Conservation (phyloP, 768 basidiomycete genomes). For the Phlebiopsis flavidoalba region DNA sequence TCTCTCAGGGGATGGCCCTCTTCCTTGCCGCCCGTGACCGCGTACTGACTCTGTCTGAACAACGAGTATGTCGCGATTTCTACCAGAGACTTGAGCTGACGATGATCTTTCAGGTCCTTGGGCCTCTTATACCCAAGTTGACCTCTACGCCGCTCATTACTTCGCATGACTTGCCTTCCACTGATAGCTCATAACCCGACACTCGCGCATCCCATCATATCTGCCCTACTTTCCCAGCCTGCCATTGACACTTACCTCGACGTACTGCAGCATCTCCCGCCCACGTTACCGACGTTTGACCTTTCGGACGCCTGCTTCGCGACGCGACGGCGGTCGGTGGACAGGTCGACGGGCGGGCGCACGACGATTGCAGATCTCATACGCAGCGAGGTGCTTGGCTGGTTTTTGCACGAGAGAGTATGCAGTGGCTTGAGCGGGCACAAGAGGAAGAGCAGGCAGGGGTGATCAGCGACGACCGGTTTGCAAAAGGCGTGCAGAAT, state of each 20-base stretch:
- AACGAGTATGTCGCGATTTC: conserved; percentile 45
- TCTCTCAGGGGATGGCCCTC: conserved; percentile 62
- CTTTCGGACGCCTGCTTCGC: conserved; percentile 63
- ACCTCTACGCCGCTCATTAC: conserved; percentile 51
- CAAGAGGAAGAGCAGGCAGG: conserved; percentile 69
- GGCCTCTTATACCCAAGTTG: conserved; percentile 41
- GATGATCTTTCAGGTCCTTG: conserved; percentile 38
- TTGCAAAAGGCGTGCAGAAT: conserved; percentile 66
- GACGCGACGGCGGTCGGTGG: conserved; percentile 49
- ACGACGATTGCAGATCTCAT: conserved; percentile 64
- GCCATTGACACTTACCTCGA: conserved; percentile 48
- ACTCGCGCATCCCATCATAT: conserved; percentile 63
- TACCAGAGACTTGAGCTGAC: not conserved
- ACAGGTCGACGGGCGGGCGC: conserved; percentile 35
- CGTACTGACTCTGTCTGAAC: conserved; percentile 70
- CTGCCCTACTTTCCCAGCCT: conserved; percentile 46
- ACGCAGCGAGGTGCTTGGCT: conserved; percentile 58
- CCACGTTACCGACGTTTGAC: conserved; percentile 69
- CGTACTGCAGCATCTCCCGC: conserved; percentile 60
- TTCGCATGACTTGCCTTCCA: conserved; percentile 59
- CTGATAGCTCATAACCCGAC: conserved; percentile 66
- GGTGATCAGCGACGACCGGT: conserved; percentile 64
- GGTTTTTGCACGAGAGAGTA: conserved; percentile 68
- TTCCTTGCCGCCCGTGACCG: conserved; percentile 66
- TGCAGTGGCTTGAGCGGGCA: conserved; percentile 65